Base-by-base conservation (phyloP, 139 green algal species). In the Haematococcus lacustris region DNA sequence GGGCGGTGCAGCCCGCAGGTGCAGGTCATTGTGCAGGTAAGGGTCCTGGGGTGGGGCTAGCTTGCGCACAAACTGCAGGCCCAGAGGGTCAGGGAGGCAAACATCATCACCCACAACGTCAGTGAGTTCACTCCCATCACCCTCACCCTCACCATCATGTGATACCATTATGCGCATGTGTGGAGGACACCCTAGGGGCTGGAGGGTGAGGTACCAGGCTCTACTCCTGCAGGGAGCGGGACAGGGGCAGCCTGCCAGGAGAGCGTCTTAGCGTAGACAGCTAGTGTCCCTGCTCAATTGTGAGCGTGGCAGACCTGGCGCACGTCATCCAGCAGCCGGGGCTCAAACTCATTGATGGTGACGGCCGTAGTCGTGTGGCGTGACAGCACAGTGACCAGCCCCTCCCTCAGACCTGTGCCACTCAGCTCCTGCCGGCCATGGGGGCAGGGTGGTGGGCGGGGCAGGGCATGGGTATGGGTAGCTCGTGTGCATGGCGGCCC, bases 11-110 rank as follows among this genome's bases (percentile, higher is more conserved):
- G 89, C 79, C 2, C 90, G 65, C 40, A 91, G 70, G 72, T 95
- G 87, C 21, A 94, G 70, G 75, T 94, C 90, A 78, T 94, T 95
- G 86, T 95, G 90, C 33, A 95, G 76, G 80, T 94, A 95, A 1
- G 86, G 83, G 30, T 87, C 77, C 1, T 25, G 40, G 4, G 90
- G 75, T 0, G 90, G 88, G 3, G 85, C 88, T 34, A 93, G 67
- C 68, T 77, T 79, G 33, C 65, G 73, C 41, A 92, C 76, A 30
- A 78, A 91, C 85, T 86, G 76, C 57, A 72, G 33, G 67, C 1
- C 6, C 37, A 5, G 62, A 23, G 30, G 34, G 4, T 41, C 5
- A 21, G 33, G 6, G 4, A 26, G 59, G 59, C 23, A 66, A 13
- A 57, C 47, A 28, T 21, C 13, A 13, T 57, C 13, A 57, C 13